Evolutionary conservation across 1,284 basidiomycete genomes (phyloP).

Genomic region (Marasmius sp.): DNA sequence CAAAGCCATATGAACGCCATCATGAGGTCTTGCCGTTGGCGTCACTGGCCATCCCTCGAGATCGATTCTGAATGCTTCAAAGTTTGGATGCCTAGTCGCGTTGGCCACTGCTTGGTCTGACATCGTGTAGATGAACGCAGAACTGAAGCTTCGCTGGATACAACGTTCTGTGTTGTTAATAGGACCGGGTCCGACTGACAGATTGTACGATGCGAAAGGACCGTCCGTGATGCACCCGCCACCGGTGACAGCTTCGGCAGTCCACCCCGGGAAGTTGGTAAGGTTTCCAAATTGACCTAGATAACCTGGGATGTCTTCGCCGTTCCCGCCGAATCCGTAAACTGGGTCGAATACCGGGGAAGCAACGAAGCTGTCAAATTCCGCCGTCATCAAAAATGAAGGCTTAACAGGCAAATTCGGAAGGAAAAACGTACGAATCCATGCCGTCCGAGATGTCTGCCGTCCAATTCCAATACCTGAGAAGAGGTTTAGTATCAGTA

Average conservation of each 20-base stretch:
- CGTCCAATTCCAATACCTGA: conserved; percentile 43
- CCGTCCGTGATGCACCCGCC: conserved; percentile 32
- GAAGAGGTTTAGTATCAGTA: not conserved
- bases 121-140: conserved; percentile 19
- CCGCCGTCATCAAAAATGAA: not conserved
- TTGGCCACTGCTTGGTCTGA: conserved; percentile 22
- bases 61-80: conserved; percentile 33
- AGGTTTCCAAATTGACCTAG: conserved; percentile 21
- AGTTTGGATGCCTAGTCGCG: conserved; percentile 23
- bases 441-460: conserved; percentile 26
- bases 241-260: conserved; percentile 13
- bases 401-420: not conserved
- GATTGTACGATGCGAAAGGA: conserved; percentile 30
- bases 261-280: conserved; percentile 1
- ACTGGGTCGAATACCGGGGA: conserved; percentile 34
- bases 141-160: conserved; percentile 30
- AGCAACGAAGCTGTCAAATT: conserved; percentile 19
- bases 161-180: conserved; percentile 29
- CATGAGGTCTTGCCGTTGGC: conserved; percentile 19
- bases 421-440: conserved; percentile 11
- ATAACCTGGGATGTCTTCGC: conserved; percentile 20
- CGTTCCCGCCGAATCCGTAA: conserved; percentile 35
- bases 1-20: conserved; percentile 31
- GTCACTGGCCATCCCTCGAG: conserved; percentile 27
- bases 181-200: conserved; percentile 34